Base-by-base conservation (phyloP, 2,329 filamentous ascomycete species). In the Exserohilum turcica region DNA sequence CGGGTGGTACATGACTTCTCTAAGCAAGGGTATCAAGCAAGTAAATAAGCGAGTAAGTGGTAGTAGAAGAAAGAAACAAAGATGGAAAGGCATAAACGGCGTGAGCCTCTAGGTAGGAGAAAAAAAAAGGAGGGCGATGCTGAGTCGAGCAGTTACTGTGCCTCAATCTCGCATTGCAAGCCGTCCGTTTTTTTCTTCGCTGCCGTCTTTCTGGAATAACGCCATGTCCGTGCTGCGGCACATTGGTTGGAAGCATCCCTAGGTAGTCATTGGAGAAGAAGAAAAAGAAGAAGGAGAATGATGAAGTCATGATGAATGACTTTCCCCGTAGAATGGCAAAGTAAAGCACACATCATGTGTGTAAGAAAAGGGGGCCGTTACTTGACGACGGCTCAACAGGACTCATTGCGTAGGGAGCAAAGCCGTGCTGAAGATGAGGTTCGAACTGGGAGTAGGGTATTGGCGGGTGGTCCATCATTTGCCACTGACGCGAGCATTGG, bases 401-500 rank as follows among this genome's bases (percentile, higher is more conserved):
- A 38, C 72, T 75, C 64, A 73, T 72, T 3, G 69, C 65, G 44
- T 73, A 74, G 19, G 67, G 65, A 13, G 69, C 65, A 38, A 71
- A 73, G 27, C 65, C 63, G 33, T 66, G 60, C 16, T 70, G 67
- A 16, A 67, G 42, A 33, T 68, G 62, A 37, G 71, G 67, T 31
- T 75, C 71, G 57, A 68, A 70, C 12, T 71, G 69, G 10, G 66
- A 64, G 56, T 73, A 69, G 0, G 70, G 66, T 13, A 67, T 67
- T 44, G 70, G 66, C 6, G 68, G 61, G 12, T 69, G 62, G 53
- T 74, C 66, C 43, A 80, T 68, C 54, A 82, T 79, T 39, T 77
- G 75, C 79, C 80, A 83, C 68, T 82, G 82, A 28, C 78, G 75
- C 19, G 76, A 74, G 65, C 79, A 81, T 56, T 79, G 77, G 19